Percentiles rank a stretch among this genome's conserved stretches.
Conservation (phyloP, 257 asterid species). For the Primulina eburnea region DNA sequence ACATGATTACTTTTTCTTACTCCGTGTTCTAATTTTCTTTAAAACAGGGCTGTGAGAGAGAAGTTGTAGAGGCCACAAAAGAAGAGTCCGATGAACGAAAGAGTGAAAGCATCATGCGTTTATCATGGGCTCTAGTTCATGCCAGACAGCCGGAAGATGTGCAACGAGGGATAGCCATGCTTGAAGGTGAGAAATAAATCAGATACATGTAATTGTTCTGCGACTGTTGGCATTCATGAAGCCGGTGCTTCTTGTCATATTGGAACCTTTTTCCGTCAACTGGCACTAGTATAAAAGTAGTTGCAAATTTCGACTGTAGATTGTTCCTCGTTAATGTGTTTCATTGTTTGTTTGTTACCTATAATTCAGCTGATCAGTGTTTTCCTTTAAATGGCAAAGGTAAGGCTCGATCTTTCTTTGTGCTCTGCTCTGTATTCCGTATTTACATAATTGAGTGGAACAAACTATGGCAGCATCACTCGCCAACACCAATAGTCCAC, state of each 20-base stretch:
- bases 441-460: neutral
- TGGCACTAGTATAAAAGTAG: neutral
- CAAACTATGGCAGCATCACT: slow-evolving; percentile 45
- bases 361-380: neutral
- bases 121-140: slow-evolving; percentile 89
- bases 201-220: neutral
- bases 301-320: neutral
- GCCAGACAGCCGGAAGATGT: slow-evolving; percentile 59
- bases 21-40: neutral
- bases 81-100: slow-evolving; percentile 42
- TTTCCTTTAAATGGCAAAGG: neutral
- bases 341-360: neutral
- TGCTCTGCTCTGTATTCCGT: no score
- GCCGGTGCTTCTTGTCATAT: neutral
- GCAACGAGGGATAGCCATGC: slow-evolving; percentile 78
- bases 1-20: neutral
- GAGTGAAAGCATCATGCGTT: slow-evolving; percentile 62
- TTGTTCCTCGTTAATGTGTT: neutral
- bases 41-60: slow-evolving; percentile 63
- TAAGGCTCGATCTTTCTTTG: neutral
- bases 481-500: slow-evolving; percentile 40
- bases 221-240: neutral
- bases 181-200: slow-evolving; percentile 48
- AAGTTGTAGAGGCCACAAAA: slow-evolving; percentile 52
- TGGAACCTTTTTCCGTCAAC: neutral